Base-by-base conservation (phyloP, 495 filamentous ascomycete species). In the Poronia punctata region DNA sequence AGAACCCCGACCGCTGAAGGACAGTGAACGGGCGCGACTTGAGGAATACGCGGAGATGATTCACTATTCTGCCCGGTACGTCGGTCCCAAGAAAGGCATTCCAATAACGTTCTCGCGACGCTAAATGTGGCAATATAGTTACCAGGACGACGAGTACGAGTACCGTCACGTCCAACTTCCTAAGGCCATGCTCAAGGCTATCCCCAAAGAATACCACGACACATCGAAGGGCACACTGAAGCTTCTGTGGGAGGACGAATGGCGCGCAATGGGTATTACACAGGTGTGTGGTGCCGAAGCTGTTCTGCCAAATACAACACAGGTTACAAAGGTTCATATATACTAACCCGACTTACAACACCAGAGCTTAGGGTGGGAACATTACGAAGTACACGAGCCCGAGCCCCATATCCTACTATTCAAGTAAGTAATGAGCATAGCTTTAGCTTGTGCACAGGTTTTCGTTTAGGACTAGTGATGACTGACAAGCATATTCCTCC, bases 381-480 rank as follows among this genome's bases (percentile, higher is more conserved):
- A 98, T 64, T 98, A 98, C 50, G 92, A 98, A 64, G 92, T 97
- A 38, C 92, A 98, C 59, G 93, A 95, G 62, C 92, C 92, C 24
- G 92, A 98, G 68, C 92, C 92, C 35, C 92, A 98, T 52, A 97
- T 98, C 45, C 76, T 98, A 21, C 76, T 98, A 10, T 98, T 98
- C 75, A 98, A 98, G 92, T 97, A 64, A 64, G 84, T 65, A n/a
- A n/a, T n/a, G n/a, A n/a, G n/a, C n/a, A n/a, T n/a, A n/a, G n/a
- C n/a, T n/a, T n/a, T n/a, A n/a, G n/a, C n/a, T n/a, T n/a, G n/a
- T n/a, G n/a, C n/a, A n/a, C n/a, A n/a, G n/a, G n/a, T n/a, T n/a
- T n/a, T n/a, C n/a, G n/a, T n/a, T n/a, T n/a, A n/a, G n/a, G n/a
- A n/a, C n/a, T n/a, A n/a, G n/a, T n/a, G 8, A 23, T 43, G 7